These are phyloP conservation scores for Globisporangium solare DNA, from an alignment of 352 stramenopile genomes.

Conservation along the genomic window DNA sequence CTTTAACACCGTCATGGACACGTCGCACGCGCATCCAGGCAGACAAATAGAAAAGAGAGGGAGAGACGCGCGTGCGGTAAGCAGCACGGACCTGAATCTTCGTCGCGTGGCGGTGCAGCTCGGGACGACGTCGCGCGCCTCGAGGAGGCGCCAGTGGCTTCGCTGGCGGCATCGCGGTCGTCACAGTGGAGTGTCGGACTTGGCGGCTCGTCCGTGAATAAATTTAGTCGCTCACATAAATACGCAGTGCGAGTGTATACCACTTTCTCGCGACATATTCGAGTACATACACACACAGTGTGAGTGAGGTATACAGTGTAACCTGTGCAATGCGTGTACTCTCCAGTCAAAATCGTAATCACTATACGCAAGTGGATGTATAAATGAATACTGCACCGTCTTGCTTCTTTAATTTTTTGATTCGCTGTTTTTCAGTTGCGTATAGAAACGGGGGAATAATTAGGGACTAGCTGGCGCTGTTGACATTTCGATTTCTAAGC, in stretches of 20 bases:
- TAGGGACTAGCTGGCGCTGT: no score
- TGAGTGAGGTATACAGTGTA: no score
- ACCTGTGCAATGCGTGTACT: no score
- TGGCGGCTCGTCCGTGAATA: neutral
- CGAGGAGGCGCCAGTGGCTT: slow-evolving; percentile 1
- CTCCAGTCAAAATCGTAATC: no score
- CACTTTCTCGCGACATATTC: no score
- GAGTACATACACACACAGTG: no score
- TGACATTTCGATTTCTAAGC: neutral
- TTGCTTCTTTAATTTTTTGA: neutral
- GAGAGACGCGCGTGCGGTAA: neutral
- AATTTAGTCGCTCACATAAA: neutral
- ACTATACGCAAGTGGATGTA: no score
- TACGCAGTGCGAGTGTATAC: neutral
- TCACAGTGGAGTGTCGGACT: neutral
- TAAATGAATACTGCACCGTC: neutral
- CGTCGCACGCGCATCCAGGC: neutral
- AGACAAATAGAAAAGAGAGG: neutral
- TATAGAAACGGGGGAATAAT: neutral
- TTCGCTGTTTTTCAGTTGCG: neutral
- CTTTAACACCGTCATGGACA: slow-evolving; percentile 1
- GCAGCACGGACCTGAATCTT: slow-evolving; percentile 18
- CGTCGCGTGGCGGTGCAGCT: slow-evolving; percentile 19
- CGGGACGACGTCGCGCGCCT: slow-evolving; percentile 1
- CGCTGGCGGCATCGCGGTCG: neutral